Conservation (phyloP, 2,329 filamentous ascomycete species). For the Trichoderma gracile region DNA sequence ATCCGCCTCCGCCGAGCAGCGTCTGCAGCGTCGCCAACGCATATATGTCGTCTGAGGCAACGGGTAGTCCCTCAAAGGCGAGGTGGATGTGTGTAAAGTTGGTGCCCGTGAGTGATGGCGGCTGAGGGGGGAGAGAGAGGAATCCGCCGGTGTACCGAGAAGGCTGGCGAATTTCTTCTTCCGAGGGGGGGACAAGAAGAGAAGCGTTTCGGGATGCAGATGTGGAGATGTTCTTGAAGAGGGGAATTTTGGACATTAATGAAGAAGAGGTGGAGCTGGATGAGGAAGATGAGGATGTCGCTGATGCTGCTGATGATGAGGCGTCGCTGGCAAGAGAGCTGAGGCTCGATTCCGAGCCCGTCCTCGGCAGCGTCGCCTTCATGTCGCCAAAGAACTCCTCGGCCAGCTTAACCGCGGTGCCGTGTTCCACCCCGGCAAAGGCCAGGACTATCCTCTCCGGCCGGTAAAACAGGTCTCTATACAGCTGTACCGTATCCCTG, state of each 20-base stretch:
- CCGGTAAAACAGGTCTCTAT: slow-evolving; percentile 79
- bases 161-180: slow-evolving; percentile 61
- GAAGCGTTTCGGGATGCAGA: slow-evolving; percentile 65
- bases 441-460: slow-evolving; percentile 93
- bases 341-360: slow-evolving; percentile 60
- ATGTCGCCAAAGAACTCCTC: slow-evolving; percentile 92
- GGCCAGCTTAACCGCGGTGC: slow-evolving; percentile 74
- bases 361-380: slow-evolving; percentile 57
- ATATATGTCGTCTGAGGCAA: slow-evolving; percentile 90
- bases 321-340: slow-evolving; percentile 42
- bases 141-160: slow-evolving; percentile 94
- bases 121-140: slow-evolving; percentile 78
- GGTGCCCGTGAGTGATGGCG: slow-evolving; percentile 75
- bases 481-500: slow-evolving; percentile 70
- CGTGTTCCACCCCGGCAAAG: slow-evolving; percentile 87
- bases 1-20: slow-evolving; percentile 91
- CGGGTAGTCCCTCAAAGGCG: slow-evolving; percentile 91
- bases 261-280: slow-evolving; percentile 45
- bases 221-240: slow-evolving; percentile 85
- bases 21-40: slow-evolving; percentile 94
- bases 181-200: slow-evolving; percentile 48
- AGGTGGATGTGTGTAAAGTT: slow-evolving; percentile 91
- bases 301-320: slow-evolving; percentile 33
- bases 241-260: slow-evolving; percentile 80
- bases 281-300: slow-evolving; percentile 34